Evolutionary conservation across 208 protist species (phyloP).

Genomic region (Porcisia hertigi): DNA sequence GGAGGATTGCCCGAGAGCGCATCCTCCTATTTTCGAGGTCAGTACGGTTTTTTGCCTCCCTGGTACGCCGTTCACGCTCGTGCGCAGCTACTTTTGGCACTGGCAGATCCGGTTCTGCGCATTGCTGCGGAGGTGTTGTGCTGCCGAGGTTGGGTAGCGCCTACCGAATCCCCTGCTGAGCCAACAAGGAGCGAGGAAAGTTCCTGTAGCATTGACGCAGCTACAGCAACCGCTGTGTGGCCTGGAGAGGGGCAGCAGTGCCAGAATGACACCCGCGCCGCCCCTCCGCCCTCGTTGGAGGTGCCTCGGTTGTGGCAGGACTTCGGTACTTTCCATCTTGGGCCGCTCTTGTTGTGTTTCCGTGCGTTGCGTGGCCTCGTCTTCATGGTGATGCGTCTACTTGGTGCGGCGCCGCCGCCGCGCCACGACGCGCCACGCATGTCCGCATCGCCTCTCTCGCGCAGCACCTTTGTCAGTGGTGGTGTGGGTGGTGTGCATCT

Average conservation of each 20-base stretch:
- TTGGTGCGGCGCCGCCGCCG: neutral
- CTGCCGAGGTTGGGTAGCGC: slow-evolving; percentile 17
- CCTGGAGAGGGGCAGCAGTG: neutral
- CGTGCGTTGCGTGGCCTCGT: neutral
- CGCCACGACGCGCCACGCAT: neutral
- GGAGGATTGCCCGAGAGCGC: neutral
- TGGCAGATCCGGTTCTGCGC: slow-evolving; percentile 25
- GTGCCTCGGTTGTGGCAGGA: neutral
- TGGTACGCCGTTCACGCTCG: slow-evolving; percentile 40
- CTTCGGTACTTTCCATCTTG: neutral
- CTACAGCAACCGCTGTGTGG: neutral
- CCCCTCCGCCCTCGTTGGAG: neutral
- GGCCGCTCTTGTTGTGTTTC: neutral
- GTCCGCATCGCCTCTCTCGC: neutral
- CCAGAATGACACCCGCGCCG: neutral
- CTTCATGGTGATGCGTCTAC: neutral
- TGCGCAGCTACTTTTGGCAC: slow-evolving; percentile 41
- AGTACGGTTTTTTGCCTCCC: slow-evolving; percentile 25
- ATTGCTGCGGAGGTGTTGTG: slow-evolving; percentile 29
- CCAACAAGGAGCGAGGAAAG: neutral
- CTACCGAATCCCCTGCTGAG: neutral
- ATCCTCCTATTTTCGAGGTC: neutral
- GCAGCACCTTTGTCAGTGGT: neutral
- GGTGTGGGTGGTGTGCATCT: neutral
- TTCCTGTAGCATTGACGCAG: no score